Percentiles rank a stretch among this genome's conserved stretches.
phyloP scores from a whole-genome alignment of 2,329 filamentous ascomycete genomes.

The Aspergillus fructus region DNA sequence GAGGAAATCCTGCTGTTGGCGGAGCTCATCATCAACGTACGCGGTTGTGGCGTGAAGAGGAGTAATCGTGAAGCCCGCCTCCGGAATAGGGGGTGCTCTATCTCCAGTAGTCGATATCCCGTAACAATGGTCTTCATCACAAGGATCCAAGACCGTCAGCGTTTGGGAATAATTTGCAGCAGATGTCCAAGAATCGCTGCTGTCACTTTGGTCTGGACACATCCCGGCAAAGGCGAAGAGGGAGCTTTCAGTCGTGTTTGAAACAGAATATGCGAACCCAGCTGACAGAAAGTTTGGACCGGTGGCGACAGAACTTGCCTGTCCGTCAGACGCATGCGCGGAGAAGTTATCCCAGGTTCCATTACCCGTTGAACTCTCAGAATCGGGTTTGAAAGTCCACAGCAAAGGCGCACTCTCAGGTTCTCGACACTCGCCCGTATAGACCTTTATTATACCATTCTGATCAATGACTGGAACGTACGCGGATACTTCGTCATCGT shows the following conservation, averaged over 20 bases:
- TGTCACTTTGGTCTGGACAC: conserved; percentile 62
- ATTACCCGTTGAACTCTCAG: conserved; percentile 44
- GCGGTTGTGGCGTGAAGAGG: conserved; percentile 68
- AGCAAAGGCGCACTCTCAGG: conserved; percentile 54
- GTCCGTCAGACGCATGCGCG: conserved; percentile 32
- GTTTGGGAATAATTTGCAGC: conserved; percentile 74
- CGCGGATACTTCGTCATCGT: conserved; percentile 55
- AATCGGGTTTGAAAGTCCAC: conserved; percentile 65
- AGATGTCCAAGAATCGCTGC: conserved; percentile 61
- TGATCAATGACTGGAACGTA: conserved; percentile 68
- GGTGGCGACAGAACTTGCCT: conserved; percentile 32
- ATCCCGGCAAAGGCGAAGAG: conserved; percentile 83
- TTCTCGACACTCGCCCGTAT: conserved; percentile 69
- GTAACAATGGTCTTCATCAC: conserved; percentile 33
- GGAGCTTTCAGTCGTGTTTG: conserved; percentile 52
- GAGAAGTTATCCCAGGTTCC: conserved; percentile 56
- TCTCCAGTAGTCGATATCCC: conserved; percentile 49
- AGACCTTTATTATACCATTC: conserved; percentile 69
- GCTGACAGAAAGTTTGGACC: conserved; percentile 59
- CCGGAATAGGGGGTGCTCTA: conserved; percentile 68
- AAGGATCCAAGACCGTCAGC: conserved; percentile 63
- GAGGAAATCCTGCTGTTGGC: conserved; percentile 75
- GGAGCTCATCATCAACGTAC: conserved; percentile 61
- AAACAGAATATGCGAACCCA: conserved; percentile 65
- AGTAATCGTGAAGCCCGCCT: conserved; percentile 85